phyloP scores from a whole-genome alignment of 768 basidiomycete species.

The Mycena galericulata region DNA sequence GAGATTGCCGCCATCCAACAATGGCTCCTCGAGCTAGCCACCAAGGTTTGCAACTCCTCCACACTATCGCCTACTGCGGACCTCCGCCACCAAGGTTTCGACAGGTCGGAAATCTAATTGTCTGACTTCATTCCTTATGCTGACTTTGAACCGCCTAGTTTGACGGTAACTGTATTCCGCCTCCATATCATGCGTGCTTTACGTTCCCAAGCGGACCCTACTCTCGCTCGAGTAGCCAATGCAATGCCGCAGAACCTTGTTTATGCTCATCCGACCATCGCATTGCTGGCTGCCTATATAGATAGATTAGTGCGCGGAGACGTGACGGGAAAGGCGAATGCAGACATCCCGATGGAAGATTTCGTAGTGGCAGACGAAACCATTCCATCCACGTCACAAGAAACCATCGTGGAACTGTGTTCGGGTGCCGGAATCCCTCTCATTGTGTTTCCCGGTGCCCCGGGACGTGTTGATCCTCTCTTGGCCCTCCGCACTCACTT shows the following conservation, averaged over 20 bases:
- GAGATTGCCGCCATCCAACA: constrained; percentile 32
- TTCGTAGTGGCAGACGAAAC: too few relatives aligned
- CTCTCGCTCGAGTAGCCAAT: neutral
- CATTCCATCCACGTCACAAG: neutral
- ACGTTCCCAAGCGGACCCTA: neutral
- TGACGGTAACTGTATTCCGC: constrained; percentile 45
- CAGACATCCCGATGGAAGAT: too few relatives aligned
- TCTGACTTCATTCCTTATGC: neutral
- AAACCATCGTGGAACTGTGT: constrained; percentile 8
- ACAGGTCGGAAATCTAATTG: constrained; percentile 37
- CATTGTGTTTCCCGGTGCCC: constrained; percentile 1
- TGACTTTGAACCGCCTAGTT: constrained; percentile 30
- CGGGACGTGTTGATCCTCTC: neutral
- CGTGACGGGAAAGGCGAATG: too few relatives aligned
- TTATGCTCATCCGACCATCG: constrained; percentile 10
- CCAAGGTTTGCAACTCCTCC: constrained; percentile 25
- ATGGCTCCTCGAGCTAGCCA: constrained; percentile 43
- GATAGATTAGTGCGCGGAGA: neutral
- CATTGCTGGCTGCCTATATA: constrained; percentile 23
- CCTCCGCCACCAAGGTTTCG: constrained; percentile 50
- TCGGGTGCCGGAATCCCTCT: neutral
- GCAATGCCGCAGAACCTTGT: constrained; percentile 10
- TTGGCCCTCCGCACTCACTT: neutral
- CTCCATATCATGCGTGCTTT: constrained; percentile 2
- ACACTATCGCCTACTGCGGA: constrained; percentile 29